Base-by-base conservation (phyloP, 169 alveolate species). In the Cryptosporidium bovis region DNA sequence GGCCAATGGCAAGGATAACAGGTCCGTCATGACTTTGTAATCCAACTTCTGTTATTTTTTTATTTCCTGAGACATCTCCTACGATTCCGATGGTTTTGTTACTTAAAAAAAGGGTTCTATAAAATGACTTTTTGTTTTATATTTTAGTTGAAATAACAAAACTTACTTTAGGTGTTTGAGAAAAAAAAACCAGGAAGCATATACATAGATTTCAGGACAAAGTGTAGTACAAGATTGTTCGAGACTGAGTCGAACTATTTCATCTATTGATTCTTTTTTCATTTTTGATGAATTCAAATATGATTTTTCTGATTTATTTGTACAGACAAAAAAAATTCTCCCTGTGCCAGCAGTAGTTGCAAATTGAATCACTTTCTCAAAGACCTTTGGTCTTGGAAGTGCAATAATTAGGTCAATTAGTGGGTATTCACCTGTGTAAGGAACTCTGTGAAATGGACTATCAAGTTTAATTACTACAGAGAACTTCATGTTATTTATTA, bases 271-370 rank as follows among this genome's bases (percentile, higher is more conserved):
- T 58, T 83, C 90, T 51, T 24, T 71, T 33, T 66, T 66, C 48
- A 83, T 16, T 77, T 83, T 83, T 12, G 90, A 71, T 27, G 90
- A 83, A 50, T 67, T 67, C 48, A 92, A 84, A 77, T 92, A 92
- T 0, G 91, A 82, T 33, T 68, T 69, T 65, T 92, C 95, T 13
- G 92, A 91, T 64, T 92, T 82, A 8, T 91, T 83, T 29, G 95
- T 90, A 65, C 95, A 92, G 13, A 92, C 92, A 31, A 92, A 90
- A 50, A 82, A 53, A 4, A 92, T 91, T 27, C 91, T 65, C 1
- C 93, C 94, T 13, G 91, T 94, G 4, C 95, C 95, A 20, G 91
- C 69, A 64, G 93, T 91, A n/a, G 91, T 92, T 10, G 94, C 66
- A 82, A 58, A 33, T 33, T 51, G 64, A 5, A 60, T 71, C 46